Evolutionary conservation across 768 basidiomycete genomes (phyloP), one percentile per base, ranked within the genome.

Genomic region (Amanita inopinata): DNA sequence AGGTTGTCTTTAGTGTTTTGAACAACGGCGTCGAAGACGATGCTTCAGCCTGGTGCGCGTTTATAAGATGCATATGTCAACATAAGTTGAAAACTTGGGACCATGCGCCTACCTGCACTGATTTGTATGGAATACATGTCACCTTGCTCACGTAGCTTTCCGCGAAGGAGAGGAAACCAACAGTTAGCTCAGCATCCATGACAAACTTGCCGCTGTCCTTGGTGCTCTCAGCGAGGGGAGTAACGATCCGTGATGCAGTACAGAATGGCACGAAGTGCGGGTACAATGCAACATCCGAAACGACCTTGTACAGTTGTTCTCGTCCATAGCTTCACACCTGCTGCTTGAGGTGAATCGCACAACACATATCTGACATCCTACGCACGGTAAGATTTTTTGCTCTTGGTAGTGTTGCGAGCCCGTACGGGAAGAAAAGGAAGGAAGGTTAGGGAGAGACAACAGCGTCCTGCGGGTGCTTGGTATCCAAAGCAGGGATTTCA

Each of bases 61-160:
- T 14, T 15, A 12, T 33, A 8, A 42, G 17, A 34, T 5, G 10
- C 9, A 14, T 7, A 34, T 10, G 32, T 11, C 22, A 24, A 32
- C 2, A 6, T 6, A 38, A n/a, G 15, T 46, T 33, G 18, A 39
- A 38, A 11, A n/a, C n/a, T n/a, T n/a, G n/a, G n/a, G n/a, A n/a
- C n/a, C n/a, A 14, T 17, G 33, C 23, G 66, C 75, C 48, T 52
- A 89, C 94, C 66, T 83, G 68, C 17, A 99, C 93, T 7, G 73
- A 81, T 54, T 83, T 73, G 50, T 72, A 73, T 8, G 91, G 92
- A 33, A 64, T 67, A 53, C 89, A 89, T 11, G 78, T 82, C 42
- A 99, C 93, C 30, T 67, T 68, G 57, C 89, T 92, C 38, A 83
- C 68, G 60, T 96, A 99, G 61, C 76, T 82, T 62, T 98, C 94